Evolutionary conservation across 2,329 filamentous ascomycete species (phyloP).

Genomic region (Pleomassaria siparia): DNA sequence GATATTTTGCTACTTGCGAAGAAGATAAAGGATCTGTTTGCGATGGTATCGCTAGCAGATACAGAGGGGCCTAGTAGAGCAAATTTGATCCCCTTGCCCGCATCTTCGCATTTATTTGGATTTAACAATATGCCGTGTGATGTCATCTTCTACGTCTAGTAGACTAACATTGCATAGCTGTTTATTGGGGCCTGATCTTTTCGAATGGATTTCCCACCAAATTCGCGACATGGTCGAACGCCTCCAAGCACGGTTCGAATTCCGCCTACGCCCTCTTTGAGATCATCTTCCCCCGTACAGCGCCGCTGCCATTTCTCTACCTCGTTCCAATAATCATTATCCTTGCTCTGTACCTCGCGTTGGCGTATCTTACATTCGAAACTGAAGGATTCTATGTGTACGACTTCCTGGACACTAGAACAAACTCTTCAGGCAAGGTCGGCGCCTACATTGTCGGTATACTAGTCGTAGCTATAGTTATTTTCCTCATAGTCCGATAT

Average conservation of each 20-base stretch:
- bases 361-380: slow-evolving; percentile 73
- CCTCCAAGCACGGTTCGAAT: slow-evolving; percentile 77
- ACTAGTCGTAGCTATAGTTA: slow-evolving; percentile 40
- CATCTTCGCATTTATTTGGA: no score
- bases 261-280: slow-evolving; percentile 74
- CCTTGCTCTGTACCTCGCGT: slow-evolving; percentile 68
- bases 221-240: slow-evolving; percentile 57
- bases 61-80: no score
- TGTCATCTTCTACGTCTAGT: slow-evolving; percentile 20
- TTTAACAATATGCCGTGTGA: background rate
- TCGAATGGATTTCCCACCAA: slow-evolving; percentile 34
- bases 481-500: slow-evolving; percentile 47
- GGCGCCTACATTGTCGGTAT: slow-evolving; percentile 63
- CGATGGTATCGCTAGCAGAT: no score
- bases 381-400: slow-evolving; percentile 77
- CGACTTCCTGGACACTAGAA: slow-evolving; percentile 66
- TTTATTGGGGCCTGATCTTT: slow-evolving; percentile 47
- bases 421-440: slow-evolving; percentile 56
- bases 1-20: no score
- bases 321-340: slow-evolving; percentile 69
- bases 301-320: slow-evolving; percentile 64
- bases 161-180: slow-evolving; percentile 28
- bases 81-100: no score
- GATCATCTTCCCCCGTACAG: slow-evolving; percentile 67
- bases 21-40: no score